These are phyloP conservation scores for Magnusiomyces suaveolens DNA, from an alignment of 1,139 yeast species.

Conservation along the genomic window DNA sequence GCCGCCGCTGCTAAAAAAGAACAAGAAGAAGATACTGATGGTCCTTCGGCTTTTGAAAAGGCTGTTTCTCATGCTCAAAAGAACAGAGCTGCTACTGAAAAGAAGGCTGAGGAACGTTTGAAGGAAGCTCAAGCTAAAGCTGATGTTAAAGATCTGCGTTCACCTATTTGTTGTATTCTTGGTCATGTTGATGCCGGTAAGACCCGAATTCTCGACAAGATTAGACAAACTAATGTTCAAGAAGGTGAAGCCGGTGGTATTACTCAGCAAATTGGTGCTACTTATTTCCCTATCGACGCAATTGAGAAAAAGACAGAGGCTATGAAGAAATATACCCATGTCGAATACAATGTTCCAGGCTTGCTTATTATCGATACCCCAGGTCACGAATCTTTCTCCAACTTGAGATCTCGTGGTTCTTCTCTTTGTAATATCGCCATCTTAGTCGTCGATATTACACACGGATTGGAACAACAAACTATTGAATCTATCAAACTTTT, in stretches of 20 bases:
- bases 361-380: conserved; percentile 94
- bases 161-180: conserved; percentile 97
- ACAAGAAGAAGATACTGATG: conserved; percentile 23
- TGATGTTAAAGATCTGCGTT: conserved; percentile 53
- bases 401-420: conserved; percentile 97
- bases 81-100: conserved; percentile 29
- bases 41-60: conserved; percentile 26
- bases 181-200: conserved; percentile 99
- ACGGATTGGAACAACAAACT: conserved; percentile 96
- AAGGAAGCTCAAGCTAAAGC: conserved; percentile 35
- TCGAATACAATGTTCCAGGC: conserved; percentile 88
- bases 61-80: conserved; percentile 22
- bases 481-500: conserved; percentile 83
- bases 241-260: conserved; percentile 99
- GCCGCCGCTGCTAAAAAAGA: conserved; percentile 20
- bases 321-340: conserved; percentile 78
- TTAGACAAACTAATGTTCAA: conserved; percentile 97
- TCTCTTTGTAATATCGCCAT: conserved; percentile 98
- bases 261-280: conserved; percentile 99
- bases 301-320: conserved; percentile 83
- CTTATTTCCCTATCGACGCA: conserved; percentile 95
- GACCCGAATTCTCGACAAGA: conserved; percentile 88
- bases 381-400: conserved; percentile 98
- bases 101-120: conserved; percentile 34
- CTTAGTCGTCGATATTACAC: conserved; percentile 96